Percentiles rank a stretch among this genome's conserved stretches.
Conservation (phyloP, 1,139 yeast species). For the Taphrina pruni region DNA sequence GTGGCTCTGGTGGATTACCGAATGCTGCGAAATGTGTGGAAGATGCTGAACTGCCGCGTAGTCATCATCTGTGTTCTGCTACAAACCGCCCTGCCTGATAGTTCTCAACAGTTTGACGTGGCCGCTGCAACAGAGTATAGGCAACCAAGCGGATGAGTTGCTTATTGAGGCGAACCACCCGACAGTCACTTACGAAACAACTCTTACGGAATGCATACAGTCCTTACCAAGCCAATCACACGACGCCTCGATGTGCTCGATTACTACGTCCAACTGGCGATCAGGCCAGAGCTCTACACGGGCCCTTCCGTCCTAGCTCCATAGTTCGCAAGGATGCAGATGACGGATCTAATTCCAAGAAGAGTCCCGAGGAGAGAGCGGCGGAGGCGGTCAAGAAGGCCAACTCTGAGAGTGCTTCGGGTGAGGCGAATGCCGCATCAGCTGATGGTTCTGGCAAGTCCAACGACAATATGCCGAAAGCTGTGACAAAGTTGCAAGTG, state of each 20-base stretch:
- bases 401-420: background rate
- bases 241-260: conserved; percentile 3
- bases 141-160: conserved; percentile 13
- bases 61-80: background rate
- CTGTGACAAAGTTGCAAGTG: conserved; percentile 34
- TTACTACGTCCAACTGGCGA: background rate
- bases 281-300: conserved; percentile 10
- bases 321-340: conserved; percentile 17
- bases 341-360: conserved; percentile 7
- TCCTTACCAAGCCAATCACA: conserved; percentile 8
- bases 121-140: conserved; percentile 4
- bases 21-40: conserved; percentile 15
- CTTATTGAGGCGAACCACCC: conserved; percentile 14
- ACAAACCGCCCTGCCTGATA: background rate
- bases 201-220: background rate
- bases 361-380: conserved; percentile 19
- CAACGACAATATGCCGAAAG: conserved; percentile 36
- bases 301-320: conserved; percentile 9
- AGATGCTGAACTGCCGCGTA: conserved; percentile 5
- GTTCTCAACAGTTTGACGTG: background rate
- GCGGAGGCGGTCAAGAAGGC: conserved; percentile 25
- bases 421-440: conserved; percentile 19
- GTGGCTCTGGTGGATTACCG: conserved; percentile 14
- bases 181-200: conserved; percentile 10
- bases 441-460: conserved; percentile 4